Evolutionary conservation across 306 rosid species (phyloP), one percentile per base, ranked within the genome.

Genomic region (Cicer pinnatifidum): DNA sequence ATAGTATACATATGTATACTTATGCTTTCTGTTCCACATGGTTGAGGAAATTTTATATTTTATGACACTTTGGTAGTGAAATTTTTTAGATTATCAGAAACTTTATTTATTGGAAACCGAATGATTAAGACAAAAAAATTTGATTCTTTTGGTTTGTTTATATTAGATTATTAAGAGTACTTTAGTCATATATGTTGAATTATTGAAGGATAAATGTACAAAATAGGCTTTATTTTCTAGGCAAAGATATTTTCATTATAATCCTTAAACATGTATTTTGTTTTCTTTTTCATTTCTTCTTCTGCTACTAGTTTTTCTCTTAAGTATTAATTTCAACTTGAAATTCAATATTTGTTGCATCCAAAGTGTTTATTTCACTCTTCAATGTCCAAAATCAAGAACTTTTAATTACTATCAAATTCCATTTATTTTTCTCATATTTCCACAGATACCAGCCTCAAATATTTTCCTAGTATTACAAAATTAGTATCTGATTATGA

Each of bases 31-130:
- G 23, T 23, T 16, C 45, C 17, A 38, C 1, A 10, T 38, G 48
- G 58, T 59, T 45, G 71, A 58, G 12, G 53, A 68, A 38, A 47
- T 41, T 69, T 57, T 7, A 75, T 53, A 56, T 19, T 76, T 44
- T 12, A 53, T 38, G 53, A 45, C 9, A 45, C 9, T n/a, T 45
- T 46, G 46, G 17, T 59, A 46, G 48, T 46, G 4, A 23, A 2
- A 0, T 23, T 23, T 40, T 40, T 40, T 51, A 51, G 9, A 57
- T 57, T 56, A 56, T 5, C 7, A 10, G n/a, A 20, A 10, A 4
- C 38, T 9, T 1, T 3, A 19, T 11, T 5, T 56, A n/a, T 1
- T 2, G 6, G 4, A 7, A 52, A 52, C 28, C 4, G 0, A 28
- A 52, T 28, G 23, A 9, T 52, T 52, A 52, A 52, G 58, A 17